phyloP scores from a whole-genome alignment of 257 asterid genomes.

The Solanum sejunctum region DNA sequence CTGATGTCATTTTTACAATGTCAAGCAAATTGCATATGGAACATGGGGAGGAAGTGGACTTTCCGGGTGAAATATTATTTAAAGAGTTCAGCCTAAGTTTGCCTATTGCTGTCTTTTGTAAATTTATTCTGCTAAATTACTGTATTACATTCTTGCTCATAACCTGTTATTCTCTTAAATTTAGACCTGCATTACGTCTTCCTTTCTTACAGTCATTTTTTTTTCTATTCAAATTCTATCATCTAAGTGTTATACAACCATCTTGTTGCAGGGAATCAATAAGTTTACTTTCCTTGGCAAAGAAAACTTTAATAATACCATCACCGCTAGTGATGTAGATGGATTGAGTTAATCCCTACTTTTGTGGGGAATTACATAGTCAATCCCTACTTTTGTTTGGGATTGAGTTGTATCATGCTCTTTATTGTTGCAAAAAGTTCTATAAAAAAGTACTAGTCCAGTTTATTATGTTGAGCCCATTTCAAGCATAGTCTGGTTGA shows the following conservation, averaged over 20 bases:
- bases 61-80: neutral
- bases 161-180: neutral
- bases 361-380: neutral
- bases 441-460: neutral
- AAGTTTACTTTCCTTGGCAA: neutral
- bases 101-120: neutral
- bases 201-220: neutral
- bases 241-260: neutral
- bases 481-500: neutral
- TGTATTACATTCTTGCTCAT: neutral
- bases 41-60: neutral
- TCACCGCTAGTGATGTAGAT: neutral
- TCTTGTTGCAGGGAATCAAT: neutral
- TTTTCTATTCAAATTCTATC: neutral
- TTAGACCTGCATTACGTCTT: neutral
- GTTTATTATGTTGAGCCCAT: neutral
- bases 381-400: neutral
- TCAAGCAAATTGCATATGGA: neutral
- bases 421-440: neutral
- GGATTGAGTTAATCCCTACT: neutral
- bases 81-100: neutral
- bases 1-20: neutral
- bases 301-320: neutral
- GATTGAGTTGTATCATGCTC: neutral
- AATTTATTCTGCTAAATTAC: neutral